Percentiles rank a stretch among this genome's conserved stretches.
Evolutionary conservation across 1,284 basidiomycete species (phyloP).

Genomic region (Sporisorium graminicola): DNA sequence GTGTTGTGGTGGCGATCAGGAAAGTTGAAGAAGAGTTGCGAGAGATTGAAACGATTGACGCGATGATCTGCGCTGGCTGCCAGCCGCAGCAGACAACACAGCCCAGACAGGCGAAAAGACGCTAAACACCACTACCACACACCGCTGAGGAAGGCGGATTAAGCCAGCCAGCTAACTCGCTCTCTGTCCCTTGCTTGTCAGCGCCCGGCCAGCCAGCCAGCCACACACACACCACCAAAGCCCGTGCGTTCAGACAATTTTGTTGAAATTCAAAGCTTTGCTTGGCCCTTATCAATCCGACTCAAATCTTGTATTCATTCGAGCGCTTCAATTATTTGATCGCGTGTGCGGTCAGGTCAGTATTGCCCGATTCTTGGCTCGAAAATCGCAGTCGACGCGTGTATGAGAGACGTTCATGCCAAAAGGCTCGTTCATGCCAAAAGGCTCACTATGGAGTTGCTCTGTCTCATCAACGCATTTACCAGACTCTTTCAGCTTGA

Average conservation of each 20-base stretch:
- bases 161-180: neutral
- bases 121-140: constrained; percentile 1
- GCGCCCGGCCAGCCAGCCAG: constrained; percentile 10
- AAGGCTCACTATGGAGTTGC: too few relatives aligned
- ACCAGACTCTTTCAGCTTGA: neutral
- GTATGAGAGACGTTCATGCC: too few relatives aligned
- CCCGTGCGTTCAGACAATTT: constrained; percentile 2
- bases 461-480: neutral
- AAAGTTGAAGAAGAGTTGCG: constrained; percentile 7
- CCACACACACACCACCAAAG: constrained; percentile 11
- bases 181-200: neutral
- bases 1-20: constrained; percentile 7
- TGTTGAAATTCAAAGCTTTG: neutral
- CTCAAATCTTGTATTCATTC: constrained; percentile 8
- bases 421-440: too few relatives aligned
- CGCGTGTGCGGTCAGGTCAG: too few relatives aligned
- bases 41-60: constrained; percentile 3
- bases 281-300: constrained; percentile 7
- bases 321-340: constrained; percentile 12
- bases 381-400: too few relatives aligned
- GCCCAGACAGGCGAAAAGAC: neutral
- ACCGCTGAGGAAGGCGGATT: neutral
- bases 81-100: neutral
- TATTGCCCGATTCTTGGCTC: too few relatives aligned
- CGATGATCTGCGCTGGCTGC: constrained; percentile 19